A percentile compares a stretch with the other conserved stretches of the same genome.
These are phyloP conservation scores for Candida smagusa DNA, from an alignment of 1,139 yeast species.

Conservation along the genomic window DNA sequence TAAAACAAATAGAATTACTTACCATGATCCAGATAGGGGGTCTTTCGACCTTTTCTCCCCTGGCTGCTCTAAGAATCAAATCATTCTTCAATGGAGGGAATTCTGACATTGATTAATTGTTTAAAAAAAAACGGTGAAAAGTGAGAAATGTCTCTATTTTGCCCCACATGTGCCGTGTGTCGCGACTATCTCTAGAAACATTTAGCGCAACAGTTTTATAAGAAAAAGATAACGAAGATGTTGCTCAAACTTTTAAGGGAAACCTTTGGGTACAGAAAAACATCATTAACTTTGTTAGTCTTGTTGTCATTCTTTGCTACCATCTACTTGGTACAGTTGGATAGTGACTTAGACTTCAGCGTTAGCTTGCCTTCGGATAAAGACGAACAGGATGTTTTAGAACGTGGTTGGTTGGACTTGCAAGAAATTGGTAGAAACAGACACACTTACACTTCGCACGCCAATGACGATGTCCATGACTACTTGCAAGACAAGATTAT, in stretches of 20 bases:
- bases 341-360: slow-evolving; percentile 36
- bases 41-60: slow-evolving; percentile 80
- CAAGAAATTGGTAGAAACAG: slow-evolving; percentile 61
- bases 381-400: slow-evolving; percentile 37
- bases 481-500: slow-evolving; percentile 51
- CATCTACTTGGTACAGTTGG: slow-evolving; percentile 24
- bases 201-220: neutral
- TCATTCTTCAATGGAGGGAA: slow-evolving; percentile 84
- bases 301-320: slow-evolving; percentile 38
- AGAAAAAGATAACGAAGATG: neutral
- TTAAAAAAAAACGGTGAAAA: neutral
- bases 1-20: slow-evolving; percentile 19
- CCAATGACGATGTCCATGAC: slow-evolving; percentile 73
- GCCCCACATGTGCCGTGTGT: neutral
- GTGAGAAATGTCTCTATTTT: neutral
- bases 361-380: slow-evolving; percentile 37
- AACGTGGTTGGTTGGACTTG: slow-evolving; percentile 63
- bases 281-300: slow-evolving; percentile 52
- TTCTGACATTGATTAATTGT: slow-evolving; percentile 19
- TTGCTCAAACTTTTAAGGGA: slow-evolving; percentile 25
- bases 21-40: slow-evolving; percentile 99
- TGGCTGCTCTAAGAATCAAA: slow-evolving; percentile 84
- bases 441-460: slow-evolving; percentile 78
- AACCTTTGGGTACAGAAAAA: slow-evolving; percentile 58
- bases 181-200: neutral